phyloP scores from a whole-genome alignment of 345 rosid species.

The Abelmoschus esculentus region DNA sequence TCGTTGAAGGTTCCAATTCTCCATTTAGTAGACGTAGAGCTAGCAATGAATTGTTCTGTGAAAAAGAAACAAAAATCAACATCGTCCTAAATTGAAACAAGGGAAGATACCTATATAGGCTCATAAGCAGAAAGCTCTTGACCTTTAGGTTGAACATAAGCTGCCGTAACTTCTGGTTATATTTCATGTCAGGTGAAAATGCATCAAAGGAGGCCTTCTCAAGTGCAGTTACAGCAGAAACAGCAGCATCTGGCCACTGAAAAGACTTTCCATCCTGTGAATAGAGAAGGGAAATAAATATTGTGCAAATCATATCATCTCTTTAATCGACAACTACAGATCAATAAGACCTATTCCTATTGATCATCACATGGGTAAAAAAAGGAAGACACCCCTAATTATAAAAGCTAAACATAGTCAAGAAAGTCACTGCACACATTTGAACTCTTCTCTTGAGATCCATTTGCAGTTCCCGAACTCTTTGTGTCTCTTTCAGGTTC shows the following conservation, averaged over 20 bases:
- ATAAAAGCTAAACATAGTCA: background rate
- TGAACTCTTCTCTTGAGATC: constrained; percentile 34
- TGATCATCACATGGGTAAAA: background rate
- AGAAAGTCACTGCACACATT: constrained; percentile 30
- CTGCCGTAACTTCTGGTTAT: constrained; percentile 83
- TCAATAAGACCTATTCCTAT: background rate
- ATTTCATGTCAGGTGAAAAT: constrained; percentile 67
- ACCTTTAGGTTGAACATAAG: constrained; percentile 87
- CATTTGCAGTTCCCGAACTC: constrained; percentile 27
- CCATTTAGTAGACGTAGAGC: constrained; percentile 72
- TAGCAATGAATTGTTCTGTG: constrained; percentile 48
- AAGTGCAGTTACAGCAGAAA: constrained; percentile 65
- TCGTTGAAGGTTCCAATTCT: constrained; percentile 73
- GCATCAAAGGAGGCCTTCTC: constrained; percentile 76
- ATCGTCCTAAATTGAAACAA: background rate
- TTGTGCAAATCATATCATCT: constrained; percentile 5
- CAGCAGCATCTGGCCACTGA: constrained; percentile 88
- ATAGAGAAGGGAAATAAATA: constrained; percentile 12
- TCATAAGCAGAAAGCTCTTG: constrained; percentile 7
- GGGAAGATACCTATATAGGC: background rate
- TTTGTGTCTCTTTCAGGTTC: constrained; percentile 23
- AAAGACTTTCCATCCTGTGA: constrained; percentile 46
- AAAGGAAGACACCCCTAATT: background rate
- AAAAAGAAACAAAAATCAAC: constrained; percentile 7
- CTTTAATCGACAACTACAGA: background rate